Conservation (phyloP, 2,329 filamentous ascomycete genomes). For the Diaporthe helianthi region DNA sequence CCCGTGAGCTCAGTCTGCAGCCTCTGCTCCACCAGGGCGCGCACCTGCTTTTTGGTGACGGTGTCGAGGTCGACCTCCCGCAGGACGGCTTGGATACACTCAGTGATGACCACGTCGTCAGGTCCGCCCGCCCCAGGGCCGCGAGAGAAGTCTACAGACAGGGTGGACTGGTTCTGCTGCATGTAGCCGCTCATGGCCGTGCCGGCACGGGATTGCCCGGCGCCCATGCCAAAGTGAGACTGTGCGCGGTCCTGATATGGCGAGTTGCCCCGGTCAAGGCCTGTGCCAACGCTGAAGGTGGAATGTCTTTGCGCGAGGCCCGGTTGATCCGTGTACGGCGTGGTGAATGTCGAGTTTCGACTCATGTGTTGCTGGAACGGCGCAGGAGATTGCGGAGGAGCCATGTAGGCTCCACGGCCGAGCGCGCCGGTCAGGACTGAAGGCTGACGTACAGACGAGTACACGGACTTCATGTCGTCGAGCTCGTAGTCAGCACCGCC, state of each 20-base stretch:
- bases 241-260: conserved; percentile 65
- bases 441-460: conserved; percentile 88
- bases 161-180: conserved; percentile 54
- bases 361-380: conserved; percentile 63
- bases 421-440: conserved; percentile 88
- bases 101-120: conserved; percentile 80
- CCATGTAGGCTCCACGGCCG: conserved; percentile 73
- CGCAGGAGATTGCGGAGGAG: conserved; percentile 78
- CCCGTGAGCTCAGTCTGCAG: conserved; percentile 88
- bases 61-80: conserved; percentile 90
- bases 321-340: conserved; percentile 57
- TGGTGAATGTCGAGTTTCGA: conserved; percentile 53
- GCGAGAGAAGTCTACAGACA: conserved; percentile 68
- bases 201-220: conserved; percentile 48
- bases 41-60: conserved; percentile 98
- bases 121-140: conserved; percentile 64
- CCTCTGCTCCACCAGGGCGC: conserved; percentile 89
- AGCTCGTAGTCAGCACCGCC: conserved; percentile 77
- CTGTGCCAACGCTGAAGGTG: conserved; percentile 70
- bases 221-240: conserved; percentile 58
- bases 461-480: conserved; percentile 97
- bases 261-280: conserved; percentile 56
- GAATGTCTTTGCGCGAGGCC: conserved; percentile 67
- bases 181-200: conserved; percentile 54
- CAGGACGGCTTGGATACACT: conserved; percentile 83